Evolutionary conservation across 176 grass and related monocot species (phyloP).

Genomic region (Eragrostis curvula): DNA sequence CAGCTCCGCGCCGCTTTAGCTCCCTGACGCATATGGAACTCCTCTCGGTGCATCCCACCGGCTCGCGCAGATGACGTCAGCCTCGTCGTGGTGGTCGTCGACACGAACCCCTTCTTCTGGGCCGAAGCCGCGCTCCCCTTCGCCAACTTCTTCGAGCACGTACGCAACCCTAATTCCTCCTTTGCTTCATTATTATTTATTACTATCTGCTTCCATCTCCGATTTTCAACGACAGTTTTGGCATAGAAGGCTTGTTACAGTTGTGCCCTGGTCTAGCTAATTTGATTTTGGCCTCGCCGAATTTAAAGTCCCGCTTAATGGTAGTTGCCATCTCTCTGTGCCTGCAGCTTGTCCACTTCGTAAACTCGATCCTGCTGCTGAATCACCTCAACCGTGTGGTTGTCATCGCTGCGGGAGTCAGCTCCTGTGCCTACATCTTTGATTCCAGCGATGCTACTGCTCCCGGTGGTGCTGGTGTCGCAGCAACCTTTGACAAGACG

Average conservation of each 20-base stretch:
- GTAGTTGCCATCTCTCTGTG: neutral
- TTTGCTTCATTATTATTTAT: neutral
- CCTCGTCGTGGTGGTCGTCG: constrained; percentile 75
- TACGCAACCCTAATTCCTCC: constrained; percentile 41
- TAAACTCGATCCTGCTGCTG: constrained; percentile 81
- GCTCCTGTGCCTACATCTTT: constrained; percentile 82
- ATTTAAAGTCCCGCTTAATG: neutral
- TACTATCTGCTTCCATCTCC: neutral
- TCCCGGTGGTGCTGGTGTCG: constrained; percentile 32
- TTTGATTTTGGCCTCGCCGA: neutral
- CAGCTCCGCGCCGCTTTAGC: neutral
- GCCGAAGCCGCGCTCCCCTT: constrained; percentile 63
- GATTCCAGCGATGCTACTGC: constrained; percentile 55
- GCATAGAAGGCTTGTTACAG: neutral
- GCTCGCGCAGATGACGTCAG: constrained; percentile 74
- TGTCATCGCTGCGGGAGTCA: constrained; percentile 67
- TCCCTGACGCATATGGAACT: neutral
- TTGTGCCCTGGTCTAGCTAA: neutral
- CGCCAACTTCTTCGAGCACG: constrained; percentile 76
- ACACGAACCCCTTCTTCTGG: constrained; percentile 98
- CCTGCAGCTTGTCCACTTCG: constrained; percentile 77
- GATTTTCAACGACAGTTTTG: neutral
- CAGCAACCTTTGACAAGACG: constrained; percentile 55
- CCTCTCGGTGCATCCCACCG: neutral
- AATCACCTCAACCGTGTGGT: constrained; percentile 88